These are phyloP conservation scores for Gaillardinia entomophila DNA, from an alignment of 805 yeast genomes.

Conservation along the genomic window DNA sequence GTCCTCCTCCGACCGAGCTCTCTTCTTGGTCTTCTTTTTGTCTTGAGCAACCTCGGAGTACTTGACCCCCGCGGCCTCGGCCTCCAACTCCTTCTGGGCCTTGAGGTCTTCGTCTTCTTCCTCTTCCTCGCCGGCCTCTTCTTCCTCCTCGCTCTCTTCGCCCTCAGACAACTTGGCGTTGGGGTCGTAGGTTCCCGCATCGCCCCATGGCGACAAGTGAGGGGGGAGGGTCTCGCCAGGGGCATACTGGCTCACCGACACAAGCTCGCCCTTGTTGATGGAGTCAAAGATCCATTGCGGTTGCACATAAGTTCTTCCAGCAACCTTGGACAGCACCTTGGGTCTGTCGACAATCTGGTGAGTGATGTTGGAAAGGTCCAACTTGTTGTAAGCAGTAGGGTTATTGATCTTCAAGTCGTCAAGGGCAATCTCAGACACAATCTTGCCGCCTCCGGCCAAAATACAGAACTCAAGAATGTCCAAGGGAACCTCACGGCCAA, in stretches of 20 bases:
- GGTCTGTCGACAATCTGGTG: constrained; percentile 97
- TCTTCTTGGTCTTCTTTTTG: constrained; percentile 18
- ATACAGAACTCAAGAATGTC: constrained; percentile 87
- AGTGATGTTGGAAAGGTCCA: constrained; percentile 67
- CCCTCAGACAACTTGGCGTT: constrained; percentile 44
- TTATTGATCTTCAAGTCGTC: constrained; percentile 62
- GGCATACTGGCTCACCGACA: constrained; percentile 76
- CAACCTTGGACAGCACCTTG: constrained; percentile 63
- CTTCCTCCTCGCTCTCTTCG: constrained; percentile 45
- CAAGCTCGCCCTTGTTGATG: constrained; percentile 68
- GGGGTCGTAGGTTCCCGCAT: constrained; percentile 86
- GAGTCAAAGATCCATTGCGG: constrained; percentile 98
- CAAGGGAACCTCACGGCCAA: constrained; percentile 93
- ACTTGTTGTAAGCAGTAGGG: constrained; percentile 36
- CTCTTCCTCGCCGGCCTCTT: constrained; percentile 25
- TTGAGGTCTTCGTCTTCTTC: constrained; percentile 57
- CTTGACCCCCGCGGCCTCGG: constrained; percentile 72
- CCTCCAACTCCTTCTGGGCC: constrained; percentile 82
- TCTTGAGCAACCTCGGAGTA: constrained; percentile 49
- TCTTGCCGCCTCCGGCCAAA: constrained; percentile 78
- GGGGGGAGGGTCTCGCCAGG: constrained; percentile 97
- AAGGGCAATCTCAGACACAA: constrained; percentile 80
- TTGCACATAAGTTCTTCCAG: constrained; percentile 90
- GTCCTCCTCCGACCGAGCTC: constrained; percentile 6
- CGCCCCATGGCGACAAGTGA: constrained; percentile 99